phyloP scores from a whole-genome alignment of 257 asterid species.

The Dorcoceras hygrometricum region DNA sequence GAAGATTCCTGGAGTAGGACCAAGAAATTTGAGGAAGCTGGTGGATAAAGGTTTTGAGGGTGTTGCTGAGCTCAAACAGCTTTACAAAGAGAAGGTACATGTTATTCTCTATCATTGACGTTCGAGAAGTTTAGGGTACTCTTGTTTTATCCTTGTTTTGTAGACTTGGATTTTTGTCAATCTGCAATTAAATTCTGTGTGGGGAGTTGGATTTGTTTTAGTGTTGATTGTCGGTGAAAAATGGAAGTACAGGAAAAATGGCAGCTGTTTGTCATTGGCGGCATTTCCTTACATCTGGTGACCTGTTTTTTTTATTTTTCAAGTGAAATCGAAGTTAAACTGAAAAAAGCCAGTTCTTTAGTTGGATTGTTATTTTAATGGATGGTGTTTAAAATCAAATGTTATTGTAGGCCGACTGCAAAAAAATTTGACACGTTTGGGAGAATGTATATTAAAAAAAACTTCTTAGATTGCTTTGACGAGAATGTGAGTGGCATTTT shows the following conservation, averaged over 20 bases:
- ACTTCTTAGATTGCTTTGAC: neutral
- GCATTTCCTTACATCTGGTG: neutral
- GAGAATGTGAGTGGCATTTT: conserved; percentile 1
- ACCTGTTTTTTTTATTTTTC: conserved; percentile 8
- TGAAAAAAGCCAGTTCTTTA: conserved; percentile 5
- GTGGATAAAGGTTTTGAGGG: conserved; percentile 85
- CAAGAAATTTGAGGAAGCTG: conserved; percentile 76
- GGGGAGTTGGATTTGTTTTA: conserved; percentile 2
- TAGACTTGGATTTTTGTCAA: neutral
- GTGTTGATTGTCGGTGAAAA: conserved; percentile 11
- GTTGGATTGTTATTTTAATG: conserved; percentile 13
- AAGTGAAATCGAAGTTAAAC: neutral
- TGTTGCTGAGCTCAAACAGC: conserved; percentile 79
- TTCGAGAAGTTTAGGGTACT: neutral
- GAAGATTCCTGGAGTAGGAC: conserved; percentile 89
- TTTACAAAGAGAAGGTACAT: conserved; percentile 72
- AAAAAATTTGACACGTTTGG: too few relatives aligned
- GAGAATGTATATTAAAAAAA: neutral
- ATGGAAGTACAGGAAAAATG: conserved; percentile 1
- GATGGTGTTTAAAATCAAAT: conserved; percentile 7
- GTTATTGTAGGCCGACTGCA: neutral
- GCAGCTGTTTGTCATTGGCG: conserved; percentile 17
- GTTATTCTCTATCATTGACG: too few relatives aligned
- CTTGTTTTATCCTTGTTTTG: neutral
- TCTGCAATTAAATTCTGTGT: neutral